These are phyloP conservation scores for Maudiozyma humilis DNA, from an alignment of 1,139 yeast genomes.

Conservation along the genomic window DNA sequence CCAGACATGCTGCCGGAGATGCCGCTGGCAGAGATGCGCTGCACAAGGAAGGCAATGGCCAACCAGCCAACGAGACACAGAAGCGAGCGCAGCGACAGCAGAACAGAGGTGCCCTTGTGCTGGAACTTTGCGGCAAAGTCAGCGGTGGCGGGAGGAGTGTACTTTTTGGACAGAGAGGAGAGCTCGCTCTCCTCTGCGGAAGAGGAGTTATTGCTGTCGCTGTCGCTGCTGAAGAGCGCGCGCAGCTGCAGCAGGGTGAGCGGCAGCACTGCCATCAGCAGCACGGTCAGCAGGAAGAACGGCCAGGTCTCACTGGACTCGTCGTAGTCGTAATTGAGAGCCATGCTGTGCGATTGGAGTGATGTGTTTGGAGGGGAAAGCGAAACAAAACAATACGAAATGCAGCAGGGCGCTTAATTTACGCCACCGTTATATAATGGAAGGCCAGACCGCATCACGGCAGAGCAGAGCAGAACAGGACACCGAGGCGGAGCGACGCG, in stretches of 20 bases:
- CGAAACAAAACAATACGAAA: too few relatives aligned
- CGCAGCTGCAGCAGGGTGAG: slow-evolving; percentile 45
- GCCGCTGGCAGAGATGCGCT: slow-evolving; percentile 40
- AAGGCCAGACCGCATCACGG: too few relatives aligned
- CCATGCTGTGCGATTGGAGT: slow-evolving; percentile 15
- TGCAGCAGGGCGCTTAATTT: too few relatives aligned
- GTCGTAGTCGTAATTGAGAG: slow-evolving; percentile 58
- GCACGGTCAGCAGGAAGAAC: slow-evolving; percentile 70
- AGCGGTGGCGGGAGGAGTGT: slow-evolving; percentile 37
- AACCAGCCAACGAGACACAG: slow-evolving; percentile 63
- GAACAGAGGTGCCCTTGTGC: slow-evolving; percentile 32
- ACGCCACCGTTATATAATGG: too few relatives aligned
- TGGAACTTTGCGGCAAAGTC: slow-evolving; percentile 36
- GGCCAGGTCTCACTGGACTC: slow-evolving; percentile 96
- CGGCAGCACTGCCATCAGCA: slow-evolving; percentile 61
- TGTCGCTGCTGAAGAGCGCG: slow-evolving; percentile 20
- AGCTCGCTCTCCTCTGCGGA: slow-evolving; percentile 12
- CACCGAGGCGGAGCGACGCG: too few relatives aligned
- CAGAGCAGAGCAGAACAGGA: too few relatives aligned
- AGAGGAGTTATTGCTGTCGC: slow-evolving; percentile 10
- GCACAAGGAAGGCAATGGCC: slow-evolving; percentile 43
- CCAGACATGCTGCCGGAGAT: slow-evolving; percentile 35
- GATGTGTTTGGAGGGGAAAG: not conserved
- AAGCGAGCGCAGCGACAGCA: slow-evolving; percentile 31
- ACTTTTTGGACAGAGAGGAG: slow-evolving; percentile 18